These are phyloP conservation scores for Huiozyma naganishii DNA, from an alignment of 805 yeast species.

Conservation along the genomic window DNA sequence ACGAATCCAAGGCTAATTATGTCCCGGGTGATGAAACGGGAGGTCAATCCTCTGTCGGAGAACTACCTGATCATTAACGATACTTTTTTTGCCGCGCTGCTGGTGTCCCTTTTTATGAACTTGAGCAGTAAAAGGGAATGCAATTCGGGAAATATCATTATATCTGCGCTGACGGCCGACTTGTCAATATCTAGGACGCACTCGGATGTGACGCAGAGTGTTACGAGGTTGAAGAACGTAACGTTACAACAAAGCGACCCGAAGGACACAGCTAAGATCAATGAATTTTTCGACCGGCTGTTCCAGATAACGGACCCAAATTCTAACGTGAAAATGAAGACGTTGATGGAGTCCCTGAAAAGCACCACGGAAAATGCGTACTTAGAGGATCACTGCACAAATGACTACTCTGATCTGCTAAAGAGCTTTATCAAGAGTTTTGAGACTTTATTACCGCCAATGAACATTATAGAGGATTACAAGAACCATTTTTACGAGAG, in stretches of 20 bases:
- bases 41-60: constrained; percentile 25
- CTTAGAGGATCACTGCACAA: constrained; percentile 16
- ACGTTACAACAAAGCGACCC: constrained; percentile 12
- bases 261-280: constrained; percentile 5
- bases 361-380: constrained; percentile 6
- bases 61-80: constrained; percentile 23
- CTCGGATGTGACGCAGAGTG: constrained; percentile 3
- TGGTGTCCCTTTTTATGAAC: constrained; percentile 18
- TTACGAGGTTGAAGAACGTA: constrained; percentile 13
- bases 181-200: constrained; percentile 6
- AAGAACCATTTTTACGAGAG: constrained; percentile 21
- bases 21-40: constrained; percentile 21
- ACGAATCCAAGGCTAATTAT: constrained; percentile 20
- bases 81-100: constrained; percentile 16
- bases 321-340: background rate
- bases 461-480: constrained; percentile 12
- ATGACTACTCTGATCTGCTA: constrained; percentile 19
- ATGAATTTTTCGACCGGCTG: constrained; percentile 17
- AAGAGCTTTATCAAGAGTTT: constrained; percentile 11
- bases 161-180: constrained; percentile 18
- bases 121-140: constrained; percentile 12
- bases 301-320: constrained; percentile 8
- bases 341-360: background rate
- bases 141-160: constrained; percentile 1
- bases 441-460: constrained; percentile 20